Evolutionary conservation across 2,329 filamentous ascomycete species (phyloP).

Genomic region (Geosmithia putterillii): DNA sequence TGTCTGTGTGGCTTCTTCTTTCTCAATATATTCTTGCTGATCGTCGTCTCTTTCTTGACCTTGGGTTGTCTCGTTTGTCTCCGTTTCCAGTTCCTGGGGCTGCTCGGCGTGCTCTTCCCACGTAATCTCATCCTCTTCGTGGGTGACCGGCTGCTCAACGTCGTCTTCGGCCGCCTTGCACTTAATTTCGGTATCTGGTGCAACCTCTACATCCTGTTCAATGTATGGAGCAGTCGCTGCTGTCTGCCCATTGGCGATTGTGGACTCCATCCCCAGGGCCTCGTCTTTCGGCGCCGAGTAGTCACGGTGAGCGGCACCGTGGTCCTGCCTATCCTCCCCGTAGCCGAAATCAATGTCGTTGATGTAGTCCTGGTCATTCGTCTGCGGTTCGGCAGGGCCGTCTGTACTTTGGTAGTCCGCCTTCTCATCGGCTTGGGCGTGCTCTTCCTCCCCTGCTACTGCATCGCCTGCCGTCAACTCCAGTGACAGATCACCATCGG

Average conservation of each 20-base stretch:
- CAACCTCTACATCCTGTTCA: background rate
- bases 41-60: background rate
- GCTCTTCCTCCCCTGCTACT: background rate
- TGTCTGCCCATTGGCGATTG: too few species aligned
- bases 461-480: background rate
- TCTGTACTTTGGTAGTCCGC: background rate
- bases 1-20: background rate
- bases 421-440: background rate
- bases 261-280: too few species aligned
- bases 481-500: background rate
- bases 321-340: background rate
- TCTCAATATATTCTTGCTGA: too few species aligned
- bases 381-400: background rate
- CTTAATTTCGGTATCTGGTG: background rate
- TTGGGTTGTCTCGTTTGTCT: background rate
- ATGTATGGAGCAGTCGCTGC: background rate
- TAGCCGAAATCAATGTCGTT: background rate
- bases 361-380: background rate
- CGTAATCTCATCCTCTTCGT: constrained; percentile 1
- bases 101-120: constrained; percentile 1
- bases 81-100: background rate
- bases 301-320: too few species aligned
- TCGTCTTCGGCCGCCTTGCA: background rate
- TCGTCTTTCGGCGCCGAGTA: too few species aligned
- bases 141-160: background rate